phyloP scores from a whole-genome alignment of 2,329 filamentous ascomycete species.

The Aspergillus proliferans region DNA sequence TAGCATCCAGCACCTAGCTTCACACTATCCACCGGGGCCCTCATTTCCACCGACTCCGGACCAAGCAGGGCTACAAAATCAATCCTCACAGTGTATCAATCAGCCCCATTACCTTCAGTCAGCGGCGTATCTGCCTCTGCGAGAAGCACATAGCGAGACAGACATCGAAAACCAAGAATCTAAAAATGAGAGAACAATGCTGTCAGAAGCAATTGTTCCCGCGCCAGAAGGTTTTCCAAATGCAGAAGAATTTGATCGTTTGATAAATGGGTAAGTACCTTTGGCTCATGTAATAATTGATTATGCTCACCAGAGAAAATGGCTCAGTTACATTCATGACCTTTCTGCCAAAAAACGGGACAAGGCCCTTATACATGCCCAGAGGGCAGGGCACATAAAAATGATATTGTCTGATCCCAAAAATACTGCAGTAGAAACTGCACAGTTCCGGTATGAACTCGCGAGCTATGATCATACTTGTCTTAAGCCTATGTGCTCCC shows the following conservation, averaged over 20 bases:
- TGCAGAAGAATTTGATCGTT: conserved; percentile 40
- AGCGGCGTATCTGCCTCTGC: conserved; percentile 28
- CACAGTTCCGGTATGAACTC: conserved; percentile 42
- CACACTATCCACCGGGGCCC: conserved; percentile 27
- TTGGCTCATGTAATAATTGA: neutral
- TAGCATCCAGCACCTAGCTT: conserved; percentile 23
- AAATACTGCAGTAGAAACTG: conserved; percentile 45
- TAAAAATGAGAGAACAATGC: conserved; percentile 36
- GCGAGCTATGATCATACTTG: neutral
- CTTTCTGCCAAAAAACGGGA: conserved; percentile 48
- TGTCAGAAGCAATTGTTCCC: conserved; percentile 40
- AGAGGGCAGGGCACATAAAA: conserved; percentile 42
- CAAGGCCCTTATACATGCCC: conserved; percentile 46
- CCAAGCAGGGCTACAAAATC: conserved; percentile 28
- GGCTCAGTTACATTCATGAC: conserved; percentile 42
- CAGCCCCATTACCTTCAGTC: conserved; percentile 27
- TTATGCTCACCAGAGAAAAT: neutral
- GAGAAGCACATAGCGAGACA: conserved; percentile 29
- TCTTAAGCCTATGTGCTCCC: neutral
- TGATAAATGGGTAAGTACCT: conserved; percentile 43
- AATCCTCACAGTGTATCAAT: conserved; percentile 25
- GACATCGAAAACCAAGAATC: conserved; percentile 42
- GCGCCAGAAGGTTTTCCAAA: conserved; percentile 40
- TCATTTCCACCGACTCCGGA: conserved; percentile 29
- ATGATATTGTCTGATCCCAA: conserved; percentile 45